These are phyloP conservation scores for Berkeleyomyces rouxiae DNA, from an alignment of 2,329 filamentous ascomycete species.

Conservation along the genomic window DNA sequence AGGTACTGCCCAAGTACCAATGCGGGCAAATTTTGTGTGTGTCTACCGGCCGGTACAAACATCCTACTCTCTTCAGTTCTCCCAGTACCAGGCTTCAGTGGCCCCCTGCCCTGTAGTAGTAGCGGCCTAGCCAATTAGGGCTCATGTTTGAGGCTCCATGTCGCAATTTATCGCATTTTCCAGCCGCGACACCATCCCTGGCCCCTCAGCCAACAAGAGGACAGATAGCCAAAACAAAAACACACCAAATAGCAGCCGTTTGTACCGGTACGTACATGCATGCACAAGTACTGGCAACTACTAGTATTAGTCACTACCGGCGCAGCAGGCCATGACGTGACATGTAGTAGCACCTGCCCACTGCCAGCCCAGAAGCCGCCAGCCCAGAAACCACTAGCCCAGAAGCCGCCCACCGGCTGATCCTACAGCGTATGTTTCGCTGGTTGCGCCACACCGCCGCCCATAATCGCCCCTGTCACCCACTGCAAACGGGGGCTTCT, in stretches of 20 bases:
- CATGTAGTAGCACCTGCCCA: neutral
- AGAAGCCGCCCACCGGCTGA: neutral
- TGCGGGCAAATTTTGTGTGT: no score
- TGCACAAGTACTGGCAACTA: neutral
- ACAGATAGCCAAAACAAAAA: no score
- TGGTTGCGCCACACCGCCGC: constrained; percentile 1
- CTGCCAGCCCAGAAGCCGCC: neutral
- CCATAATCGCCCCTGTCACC: neutral
- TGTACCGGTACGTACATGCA: constrained; percentile 2
- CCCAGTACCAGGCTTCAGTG: neutral
- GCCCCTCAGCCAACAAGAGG: neutral
- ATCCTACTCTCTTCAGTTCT: no score
- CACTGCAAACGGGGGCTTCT: constrained; percentile 7
- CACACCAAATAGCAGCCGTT: neutral
- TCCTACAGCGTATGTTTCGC: neutral
- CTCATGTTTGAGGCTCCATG: neutral
- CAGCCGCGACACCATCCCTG: constrained; percentile 5
- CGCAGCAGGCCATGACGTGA: no score
- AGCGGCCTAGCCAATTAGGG: constrained; percentile 7
- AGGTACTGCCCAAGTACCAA: no score
- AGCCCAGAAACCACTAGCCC: neutral
- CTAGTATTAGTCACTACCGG: no score
- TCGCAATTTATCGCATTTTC: constrained; percentile 8
- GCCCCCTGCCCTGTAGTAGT: neutral
- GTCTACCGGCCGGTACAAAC: neutral